Base-by-base conservation (phyloP, 2,329 filamentous ascomycete genomes). In the Geoglossum cookeanum region DNA sequence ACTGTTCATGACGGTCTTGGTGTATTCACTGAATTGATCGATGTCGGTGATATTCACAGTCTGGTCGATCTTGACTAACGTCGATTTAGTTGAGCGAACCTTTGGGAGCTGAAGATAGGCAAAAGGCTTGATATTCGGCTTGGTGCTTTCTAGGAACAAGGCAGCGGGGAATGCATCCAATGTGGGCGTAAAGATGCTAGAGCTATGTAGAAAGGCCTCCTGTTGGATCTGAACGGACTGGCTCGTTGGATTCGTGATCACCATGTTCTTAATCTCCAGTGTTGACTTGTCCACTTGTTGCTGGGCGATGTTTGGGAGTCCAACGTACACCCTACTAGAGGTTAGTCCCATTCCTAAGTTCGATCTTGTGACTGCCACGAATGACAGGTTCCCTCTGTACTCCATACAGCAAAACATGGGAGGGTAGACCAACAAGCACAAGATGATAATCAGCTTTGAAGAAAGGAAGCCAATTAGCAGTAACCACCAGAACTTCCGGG, bases 261-360 rank as follows among this genome's bases (percentile, higher is more conserved):
- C 64, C 64, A 81, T 74, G 59, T 71, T 69, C 63, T 78, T 70
- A 60, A 82, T 72, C 11, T 70, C 68, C 53, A 82, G 72, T 57
- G 71, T 65, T 60, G 78, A 76, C 4, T 71, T 66, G 63, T 82
- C 72, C 60, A 82, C 67, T 67, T 77, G 78, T 57, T 68, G 59
- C 66, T 82, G 79, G 37, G 76, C 77, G 58, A 81, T 76, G 62
- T 73, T 75, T 58, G 78, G 77, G 33, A 81, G 70, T 44, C 68
- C 75, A 52, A 80, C 76, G 56, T 79, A 74, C 64, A 81, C 72
- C 63, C 78, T 81, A 60, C 5, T 33, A 44, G 30, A 42, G 29
- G 42, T 58, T 15, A 47, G 45, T 35, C 17, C 33, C 54, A 30
- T 29, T 33, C 15, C 32, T 42, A 29, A 22, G 17, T 37, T n/a